A percentile compares a stretch with the other conserved stretches of the same genome.
Evolutionary conservation across 2,329 filamentous ascomycete genomes (phyloP).

Genomic region (Nigrospora oryzae): DNA sequence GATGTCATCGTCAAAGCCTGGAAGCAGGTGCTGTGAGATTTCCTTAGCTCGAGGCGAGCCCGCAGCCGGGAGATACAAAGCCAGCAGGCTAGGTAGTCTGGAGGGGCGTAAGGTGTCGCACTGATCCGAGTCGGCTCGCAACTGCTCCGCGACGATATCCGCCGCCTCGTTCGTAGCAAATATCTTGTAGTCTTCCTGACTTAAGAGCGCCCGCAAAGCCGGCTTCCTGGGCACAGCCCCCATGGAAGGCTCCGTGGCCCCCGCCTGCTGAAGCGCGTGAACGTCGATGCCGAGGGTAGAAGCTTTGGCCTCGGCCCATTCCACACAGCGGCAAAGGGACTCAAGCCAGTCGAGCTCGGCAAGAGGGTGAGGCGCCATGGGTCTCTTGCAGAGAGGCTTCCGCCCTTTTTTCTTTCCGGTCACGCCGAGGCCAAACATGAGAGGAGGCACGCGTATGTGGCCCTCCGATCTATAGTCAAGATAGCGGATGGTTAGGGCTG

Average conservation of each 20-base stretch:
- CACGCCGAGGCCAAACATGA: too few species aligned
- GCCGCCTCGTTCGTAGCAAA: not conserved
- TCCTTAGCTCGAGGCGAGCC: not conserved
- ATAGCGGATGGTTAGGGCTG: too few species aligned
- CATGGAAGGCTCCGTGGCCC: too few species aligned
- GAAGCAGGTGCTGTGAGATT: not conserved
- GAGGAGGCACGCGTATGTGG: too few species aligned
- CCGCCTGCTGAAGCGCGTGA: too few species aligned
- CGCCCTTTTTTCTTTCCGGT: too few species aligned
- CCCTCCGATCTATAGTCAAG: too few species aligned
- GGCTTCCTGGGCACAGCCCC: too few species aligned
- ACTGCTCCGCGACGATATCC: not conserved
- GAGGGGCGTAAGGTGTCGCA: too few species aligned
- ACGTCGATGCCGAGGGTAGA: too few species aligned
- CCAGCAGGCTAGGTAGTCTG: not conserved
- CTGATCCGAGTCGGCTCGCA: not conserved
- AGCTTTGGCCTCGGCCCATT: not conserved
- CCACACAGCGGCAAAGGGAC: not conserved
- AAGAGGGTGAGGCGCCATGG: not conserved
- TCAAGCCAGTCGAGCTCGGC: conserved; percentile 2
- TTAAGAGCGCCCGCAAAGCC: not conserved
- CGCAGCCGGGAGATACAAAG: not conserved
- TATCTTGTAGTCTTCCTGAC: not conserved
- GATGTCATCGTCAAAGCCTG: not conserved
- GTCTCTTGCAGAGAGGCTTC: too few species aligned